These are phyloP conservation scores for Curvularia sp. DNA, from an alignment of 2,329 filamentous ascomycete species.

Conservation along the genomic window DNA sequence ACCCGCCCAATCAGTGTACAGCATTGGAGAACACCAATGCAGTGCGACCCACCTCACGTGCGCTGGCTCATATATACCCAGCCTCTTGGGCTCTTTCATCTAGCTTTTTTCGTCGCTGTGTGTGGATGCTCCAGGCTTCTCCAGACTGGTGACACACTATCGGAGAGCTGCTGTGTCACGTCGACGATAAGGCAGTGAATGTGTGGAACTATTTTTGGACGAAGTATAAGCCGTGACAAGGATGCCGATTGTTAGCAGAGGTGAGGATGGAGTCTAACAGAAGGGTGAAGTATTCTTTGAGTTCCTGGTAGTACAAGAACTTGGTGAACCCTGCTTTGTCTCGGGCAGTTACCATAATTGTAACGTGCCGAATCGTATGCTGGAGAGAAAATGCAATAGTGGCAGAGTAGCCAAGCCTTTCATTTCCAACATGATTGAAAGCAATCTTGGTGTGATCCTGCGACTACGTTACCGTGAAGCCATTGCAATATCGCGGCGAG, in stretches of 20 bases:
- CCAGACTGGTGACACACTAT: not conserved
- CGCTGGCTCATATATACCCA: slow-evolving; percentile 23
- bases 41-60: slow-evolving; percentile 23
- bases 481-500: too few relatives aligned
- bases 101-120: not conserved
- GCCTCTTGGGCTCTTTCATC: not conserved
- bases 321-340: too few relatives aligned
- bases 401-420: not conserved
- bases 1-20: slow-evolving; percentile 31
- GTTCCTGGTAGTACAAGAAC: too few relatives aligned
- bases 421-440: not conserved
- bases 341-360: not conserved
- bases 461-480: not conserved
- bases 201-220: slow-evolving; percentile 1
- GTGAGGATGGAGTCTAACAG: too few relatives aligned
- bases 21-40: slow-evolving; percentile 14
- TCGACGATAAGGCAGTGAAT: not conserved
- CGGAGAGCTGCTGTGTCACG: not conserved
- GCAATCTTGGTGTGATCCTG: not conserved
- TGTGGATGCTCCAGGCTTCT: not conserved
- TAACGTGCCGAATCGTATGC: not conserved
- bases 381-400: not conserved
- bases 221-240: too few relatives aligned
- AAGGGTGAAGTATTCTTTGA: too few relatives aligned
- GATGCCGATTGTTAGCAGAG: not conserved